These are phyloP conservation scores for Picochlorum sp. DNA, from an alignment of 139 green algal species.

Conservation along the genomic window DNA sequence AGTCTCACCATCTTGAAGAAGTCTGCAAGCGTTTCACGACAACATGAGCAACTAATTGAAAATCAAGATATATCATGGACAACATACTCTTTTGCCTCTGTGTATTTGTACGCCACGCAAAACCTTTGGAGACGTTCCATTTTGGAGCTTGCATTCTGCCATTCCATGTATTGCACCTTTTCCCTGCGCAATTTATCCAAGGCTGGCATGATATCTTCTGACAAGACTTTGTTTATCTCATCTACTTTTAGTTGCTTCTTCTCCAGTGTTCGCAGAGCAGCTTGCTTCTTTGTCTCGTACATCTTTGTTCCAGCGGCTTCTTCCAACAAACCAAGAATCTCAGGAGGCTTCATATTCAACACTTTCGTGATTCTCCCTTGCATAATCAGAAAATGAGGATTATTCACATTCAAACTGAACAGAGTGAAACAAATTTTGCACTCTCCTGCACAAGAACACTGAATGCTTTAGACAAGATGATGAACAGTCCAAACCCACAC, in stretches of 20 bases:
- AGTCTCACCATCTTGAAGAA: constrained; percentile 23
- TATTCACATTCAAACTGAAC: constrained; percentile 99
- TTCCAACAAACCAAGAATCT: constrained; percentile 96
- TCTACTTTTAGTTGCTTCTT: constrained; percentile 94
- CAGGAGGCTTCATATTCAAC: constrained; percentile 97
- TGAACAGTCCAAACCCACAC: constrained; percentile 30
- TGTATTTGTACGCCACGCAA: constrained; percentile 77
- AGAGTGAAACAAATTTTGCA: constrained; percentile 97
- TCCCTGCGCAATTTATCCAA: constrained; percentile 75
- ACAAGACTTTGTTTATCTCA: constrained; percentile 90
- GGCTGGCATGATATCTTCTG: constrained; percentile 82
- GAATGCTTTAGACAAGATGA: constrained; percentile 10
- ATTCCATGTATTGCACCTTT: constrained; percentile 77
- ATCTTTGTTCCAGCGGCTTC: constrained; percentile 94
- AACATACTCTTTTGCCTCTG: constrained; percentile 27
- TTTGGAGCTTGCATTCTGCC: constrained; percentile 38
- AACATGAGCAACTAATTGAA: too few relatives aligned
- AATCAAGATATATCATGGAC: too few relatives aligned
- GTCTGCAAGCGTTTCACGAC: not conserved
- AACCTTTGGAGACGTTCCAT: constrained; percentile 67
- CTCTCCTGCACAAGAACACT: constrained; percentile 46
- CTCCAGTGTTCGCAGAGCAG: constrained; percentile 68
- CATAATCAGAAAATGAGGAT: constrained; percentile 99
- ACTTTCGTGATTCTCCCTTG: constrained; percentile 97
- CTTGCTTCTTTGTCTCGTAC: constrained; percentile 98